These are phyloP conservation scores for Fusarium metavorans DNA, from an alignment of 2,329 filamentous ascomycete species.

Conservation along the genomic window DNA sequence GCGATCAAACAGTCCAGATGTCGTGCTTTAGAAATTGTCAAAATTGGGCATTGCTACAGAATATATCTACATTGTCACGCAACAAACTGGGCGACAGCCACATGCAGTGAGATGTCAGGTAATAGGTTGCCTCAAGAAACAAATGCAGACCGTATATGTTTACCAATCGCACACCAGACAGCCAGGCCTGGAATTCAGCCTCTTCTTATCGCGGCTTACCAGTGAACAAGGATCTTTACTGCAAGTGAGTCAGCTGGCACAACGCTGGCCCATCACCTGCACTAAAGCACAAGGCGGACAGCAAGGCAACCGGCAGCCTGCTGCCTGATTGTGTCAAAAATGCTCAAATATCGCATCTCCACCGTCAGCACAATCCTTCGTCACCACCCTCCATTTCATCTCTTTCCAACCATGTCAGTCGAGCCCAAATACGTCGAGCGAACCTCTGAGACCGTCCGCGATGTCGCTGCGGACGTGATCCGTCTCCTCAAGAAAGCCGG, in stretches of 20 bases:
- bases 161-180: neutral
- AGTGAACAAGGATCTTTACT: neutral
- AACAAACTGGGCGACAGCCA: neutral
- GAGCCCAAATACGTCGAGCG: neutral
- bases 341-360: neutral
- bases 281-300: neutral
- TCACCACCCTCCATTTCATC: neutral
- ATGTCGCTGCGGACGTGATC: constrained; percentile 33
- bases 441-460: constrained; percentile 18
- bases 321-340: neutral
- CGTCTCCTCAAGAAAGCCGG: constrained; percentile 29
- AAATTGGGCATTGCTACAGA: neutral
- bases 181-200: neutral
- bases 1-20: neutral
- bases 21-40: neutral
- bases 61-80: neutral
- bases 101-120: neutral
- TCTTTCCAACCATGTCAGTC: constrained; percentile 13
- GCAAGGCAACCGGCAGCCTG: neutral
- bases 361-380: neutral
- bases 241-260: neutral
- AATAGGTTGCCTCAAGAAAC: neutral
- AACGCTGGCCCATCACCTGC: neutral
- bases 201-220: neutral
- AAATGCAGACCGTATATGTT: neutral